Evolutionary conservation across 306 rosid genomes (phyloP), one percentile per base, ranked within the genome.

Genomic region (Benincasa hispida): DNA sequence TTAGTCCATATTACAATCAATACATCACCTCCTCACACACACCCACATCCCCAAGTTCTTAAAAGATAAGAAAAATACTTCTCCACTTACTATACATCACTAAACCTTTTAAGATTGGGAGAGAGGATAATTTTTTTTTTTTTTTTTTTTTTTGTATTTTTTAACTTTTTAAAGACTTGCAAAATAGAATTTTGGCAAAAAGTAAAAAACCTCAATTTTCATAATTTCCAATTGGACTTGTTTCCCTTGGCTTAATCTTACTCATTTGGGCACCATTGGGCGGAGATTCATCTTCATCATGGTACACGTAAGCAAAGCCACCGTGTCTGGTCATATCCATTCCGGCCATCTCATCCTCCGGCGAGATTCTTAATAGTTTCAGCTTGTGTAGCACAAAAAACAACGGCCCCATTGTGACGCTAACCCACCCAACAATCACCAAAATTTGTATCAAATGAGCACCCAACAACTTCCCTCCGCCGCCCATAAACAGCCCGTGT

Each of bases 311-410:
- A 30, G 77, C 77, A 74, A 74, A 74, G 11, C 77, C 77, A 2
- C 77, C 77, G n/a, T 74, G 77, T 1, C 77, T 24, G 1, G 77
- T 74, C 77, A 74, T 51, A 19, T 74, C 77, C 77, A 74, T 74
- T 9, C 77, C 77, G 28, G 77, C 77, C 63, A n/a, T 74, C 37
- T 74, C 77, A 53, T 74, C 77, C 11, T 32, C 77, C 48, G 61
- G 0, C 32, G 77, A 74, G 47, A 74, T 74, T n/a, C 77, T 35
- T 30, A 74, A 6, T 5, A 74, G 48, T 25, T 74, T 74, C 48
- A 74, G 50, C 32, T 74, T 74, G n/a, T 74, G 77, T 19, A 74
- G 50, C 1, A 24, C 27, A 6, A 4, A 74, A 22, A 74, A 74
- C 63, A 74, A 22, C 1, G 77, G 77, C 1, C 77, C 77, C 77